These are phyloP conservation scores for Fusarium sp. DNA, from an alignment of 2,329 filamentous ascomycete species.

Conservation along the genomic window DNA sequence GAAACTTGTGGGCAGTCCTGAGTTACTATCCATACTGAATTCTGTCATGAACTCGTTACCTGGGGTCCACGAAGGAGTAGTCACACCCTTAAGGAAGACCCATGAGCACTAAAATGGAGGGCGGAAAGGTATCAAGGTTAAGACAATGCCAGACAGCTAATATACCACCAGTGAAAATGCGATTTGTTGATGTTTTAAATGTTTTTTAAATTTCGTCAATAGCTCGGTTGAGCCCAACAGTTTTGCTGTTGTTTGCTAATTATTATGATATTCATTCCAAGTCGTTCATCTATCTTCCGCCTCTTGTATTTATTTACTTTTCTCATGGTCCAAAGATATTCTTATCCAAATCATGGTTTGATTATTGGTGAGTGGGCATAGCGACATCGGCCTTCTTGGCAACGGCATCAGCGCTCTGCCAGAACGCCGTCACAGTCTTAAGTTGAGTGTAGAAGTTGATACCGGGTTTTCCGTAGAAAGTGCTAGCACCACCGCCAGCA, in stretches of 20 bases:
- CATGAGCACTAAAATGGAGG: neutral
- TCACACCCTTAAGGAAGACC: neutral
- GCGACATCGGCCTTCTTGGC: conserved; percentile 86
- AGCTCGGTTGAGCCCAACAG: conserved; percentile 11
- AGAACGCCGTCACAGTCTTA: conserved; percentile 96
- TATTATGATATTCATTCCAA: conserved; percentile 31
- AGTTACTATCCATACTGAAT: neutral
- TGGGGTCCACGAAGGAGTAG: neutral
- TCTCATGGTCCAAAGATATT: neutral
- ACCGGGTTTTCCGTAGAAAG: conserved; percentile 94
- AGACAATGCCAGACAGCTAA: neutral
- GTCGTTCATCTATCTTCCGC: conserved; percentile 10
- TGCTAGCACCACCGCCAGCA: conserved; percentile 90
- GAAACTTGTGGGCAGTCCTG: neutral
- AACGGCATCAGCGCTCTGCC: conserved; percentile 87
- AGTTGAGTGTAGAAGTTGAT: conserved; percentile 96
- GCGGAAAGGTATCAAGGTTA: neutral
- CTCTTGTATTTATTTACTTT: conserved; percentile 15
- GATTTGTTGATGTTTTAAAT: conserved; percentile 10
- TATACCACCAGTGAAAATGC: neutral
- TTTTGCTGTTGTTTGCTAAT: conserved; percentile 17
- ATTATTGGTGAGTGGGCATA: conserved; percentile 76
- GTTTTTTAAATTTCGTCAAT: conserved; percentile 31
- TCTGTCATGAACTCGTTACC: neutral
- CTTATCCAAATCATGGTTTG: neutral